phyloP scores from a whole-genome alignment of 768 basidiomycete species.

The Pleurotus platypus region DNA sequence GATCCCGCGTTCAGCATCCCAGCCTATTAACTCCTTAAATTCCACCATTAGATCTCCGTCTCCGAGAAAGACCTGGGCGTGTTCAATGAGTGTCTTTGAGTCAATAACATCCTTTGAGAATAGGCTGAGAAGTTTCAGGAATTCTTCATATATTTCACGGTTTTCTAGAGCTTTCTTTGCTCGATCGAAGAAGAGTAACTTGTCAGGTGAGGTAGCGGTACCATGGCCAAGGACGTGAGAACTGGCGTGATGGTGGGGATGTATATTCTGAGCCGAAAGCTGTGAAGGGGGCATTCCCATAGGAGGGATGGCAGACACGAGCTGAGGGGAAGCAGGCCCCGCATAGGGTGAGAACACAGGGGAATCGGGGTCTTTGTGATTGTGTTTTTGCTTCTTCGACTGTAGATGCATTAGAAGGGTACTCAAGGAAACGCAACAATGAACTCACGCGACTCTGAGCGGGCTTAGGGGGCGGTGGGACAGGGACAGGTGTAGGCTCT shows the following conservation, averaged over 20 bases:
- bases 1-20: constrained; percentile 60
- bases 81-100: constrained; percentile 73
- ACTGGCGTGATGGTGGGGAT: constrained; percentile 19
- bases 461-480: constrained; percentile 49
- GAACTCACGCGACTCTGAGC: constrained; percentile 41
- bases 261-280: constrained; percentile 15
- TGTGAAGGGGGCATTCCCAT: constrained; percentile 16
- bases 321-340: constrained; percentile 38
- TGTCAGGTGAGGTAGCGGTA: constrained; percentile 51
- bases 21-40: constrained; percentile 85
- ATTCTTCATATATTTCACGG: constrained; percentile 85
- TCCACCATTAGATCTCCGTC: constrained; percentile 75
- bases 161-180: constrained; percentile 78
- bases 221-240: constrained; percentile 28
- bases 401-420: constrained; percentile 21
- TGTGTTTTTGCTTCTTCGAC: constrained; percentile 62
- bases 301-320: constrained; percentile 14
- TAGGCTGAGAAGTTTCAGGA: constrained; percentile 87
- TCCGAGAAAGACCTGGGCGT: constrained; percentile 77
- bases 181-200: constrained; percentile 91
- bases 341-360: constrained; percentile 49
- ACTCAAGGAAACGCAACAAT: not conserved
- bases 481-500: constrained; percentile 44
- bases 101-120: constrained; percentile 94
- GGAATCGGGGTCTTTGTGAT: constrained; percentile 58